phyloP scores from a whole-genome alignment of 139 green algal species.

The Gonium pectorale region DNA sequence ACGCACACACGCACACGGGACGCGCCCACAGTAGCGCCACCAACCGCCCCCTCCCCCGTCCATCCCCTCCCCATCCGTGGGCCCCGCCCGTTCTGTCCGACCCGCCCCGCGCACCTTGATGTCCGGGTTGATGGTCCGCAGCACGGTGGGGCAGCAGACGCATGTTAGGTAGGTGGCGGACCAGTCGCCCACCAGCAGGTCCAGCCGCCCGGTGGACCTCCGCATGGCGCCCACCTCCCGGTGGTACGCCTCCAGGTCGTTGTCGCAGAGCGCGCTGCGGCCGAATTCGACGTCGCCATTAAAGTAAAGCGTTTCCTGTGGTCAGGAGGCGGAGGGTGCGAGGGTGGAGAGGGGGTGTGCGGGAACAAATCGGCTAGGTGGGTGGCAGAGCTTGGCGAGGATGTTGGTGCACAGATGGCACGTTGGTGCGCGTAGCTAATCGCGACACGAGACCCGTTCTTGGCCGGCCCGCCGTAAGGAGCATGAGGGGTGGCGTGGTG shows the following conservation, averaged over 20 bases:
- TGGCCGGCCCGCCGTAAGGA: no score
- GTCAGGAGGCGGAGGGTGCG: not conserved
- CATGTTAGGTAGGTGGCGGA: slow-evolving; percentile 13
- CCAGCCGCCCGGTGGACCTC: not conserved
- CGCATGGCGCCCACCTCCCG: not conserved
- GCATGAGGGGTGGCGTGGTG: no score
- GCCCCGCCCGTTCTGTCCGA: no score
- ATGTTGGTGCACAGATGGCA: not conserved
- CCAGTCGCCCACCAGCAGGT: slow-evolving; percentile 20
- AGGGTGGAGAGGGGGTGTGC: not conserved
- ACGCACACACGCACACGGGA: no score
- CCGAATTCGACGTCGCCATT: not conserved
- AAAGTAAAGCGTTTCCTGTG: slow-evolving; percentile 19
- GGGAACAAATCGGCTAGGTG: not conserved
- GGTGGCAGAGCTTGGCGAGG: not conserved
- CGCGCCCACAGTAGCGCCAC: no score
- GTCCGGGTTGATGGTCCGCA: not conserved
- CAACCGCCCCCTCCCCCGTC: no score
- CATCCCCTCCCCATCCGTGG: no score
- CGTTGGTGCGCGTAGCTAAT: no score
- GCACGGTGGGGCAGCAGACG: slow-evolving; percentile 3
- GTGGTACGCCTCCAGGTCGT: not conserved
- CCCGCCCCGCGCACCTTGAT: not conserved
- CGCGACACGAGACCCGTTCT: no score
- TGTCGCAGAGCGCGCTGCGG: slow-evolving; percentile 1